phyloP scores from a whole-genome alignment of 2,329 filamentous ascomycete genomes.

The Cladosporium sp. region DNA sequence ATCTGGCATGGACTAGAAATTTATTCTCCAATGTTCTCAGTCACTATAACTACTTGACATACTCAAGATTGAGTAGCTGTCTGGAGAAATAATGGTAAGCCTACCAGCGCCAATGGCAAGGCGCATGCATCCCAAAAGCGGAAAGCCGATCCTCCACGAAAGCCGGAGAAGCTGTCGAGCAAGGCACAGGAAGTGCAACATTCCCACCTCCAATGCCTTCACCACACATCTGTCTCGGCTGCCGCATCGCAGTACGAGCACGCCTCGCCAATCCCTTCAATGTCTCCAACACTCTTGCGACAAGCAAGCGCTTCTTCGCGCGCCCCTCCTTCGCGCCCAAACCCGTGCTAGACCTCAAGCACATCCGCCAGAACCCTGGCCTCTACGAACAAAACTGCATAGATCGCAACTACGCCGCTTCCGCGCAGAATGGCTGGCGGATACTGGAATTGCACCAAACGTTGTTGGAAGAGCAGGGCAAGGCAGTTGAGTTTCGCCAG shows the following conservation, averaged over 20 bases:
- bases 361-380: constrained; percentile 82
- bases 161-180: not conserved
- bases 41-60: not conserved
- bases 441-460: constrained; percentile 54
- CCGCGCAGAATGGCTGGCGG: constrained; percentile 52
- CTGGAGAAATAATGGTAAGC: not conserved
- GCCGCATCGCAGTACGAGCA: constrained; percentile 11
- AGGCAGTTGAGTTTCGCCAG: constrained; percentile 63
- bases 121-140: not conserved
- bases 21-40: not conserved
- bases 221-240: constrained; percentile 6
- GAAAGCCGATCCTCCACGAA: not conserved
- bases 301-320: constrained; percentile 36
- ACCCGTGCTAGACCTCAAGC: constrained; percentile 77
- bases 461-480: constrained; percentile 54
- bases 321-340: constrained; percentile 75
- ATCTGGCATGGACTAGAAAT: not conserved
- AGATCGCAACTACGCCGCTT: constrained; percentile 74
- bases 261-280: not conserved
- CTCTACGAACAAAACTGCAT: constrained; percentile 81
- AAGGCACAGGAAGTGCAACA: not conserved
- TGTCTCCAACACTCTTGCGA: constrained; percentile 11
- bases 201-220: constrained; percentile 14
- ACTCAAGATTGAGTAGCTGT: not conserved
- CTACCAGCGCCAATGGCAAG: not conserved